Evolutionary conservation across 257 asterid species (phyloP).

Genomic region (Solanum tarijense): DNA sequence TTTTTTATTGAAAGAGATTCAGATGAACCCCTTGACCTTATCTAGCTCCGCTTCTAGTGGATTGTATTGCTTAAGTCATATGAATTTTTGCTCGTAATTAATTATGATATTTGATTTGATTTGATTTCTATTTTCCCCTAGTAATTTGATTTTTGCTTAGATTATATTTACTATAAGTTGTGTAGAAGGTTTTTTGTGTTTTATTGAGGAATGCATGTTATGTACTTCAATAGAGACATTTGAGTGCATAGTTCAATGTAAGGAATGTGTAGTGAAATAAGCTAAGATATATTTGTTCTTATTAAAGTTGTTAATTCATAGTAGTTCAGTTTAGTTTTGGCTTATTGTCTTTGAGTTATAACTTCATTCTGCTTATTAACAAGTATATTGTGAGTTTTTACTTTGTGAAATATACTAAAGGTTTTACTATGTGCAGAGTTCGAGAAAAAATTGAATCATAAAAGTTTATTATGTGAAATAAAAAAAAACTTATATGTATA

Average conservation of each 20-base stretch:
- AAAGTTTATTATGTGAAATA: neutral
- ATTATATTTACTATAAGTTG: neutral
- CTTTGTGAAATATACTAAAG: too few species aligned
- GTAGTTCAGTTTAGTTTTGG: neutral
- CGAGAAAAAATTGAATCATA: neutral
- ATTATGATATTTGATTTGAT: neutral
- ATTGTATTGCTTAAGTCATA: neutral
- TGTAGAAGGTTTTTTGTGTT: neutral
- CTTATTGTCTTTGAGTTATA: neutral
- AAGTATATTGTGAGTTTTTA: neutral
- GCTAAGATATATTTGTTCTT: neutral
- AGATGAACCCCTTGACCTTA: neutral
- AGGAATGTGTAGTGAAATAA: neutral
- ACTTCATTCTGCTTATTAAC: too few species aligned
- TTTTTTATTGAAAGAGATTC: neutral
- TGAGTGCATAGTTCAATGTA: neutral
- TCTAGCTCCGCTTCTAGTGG: neutral
- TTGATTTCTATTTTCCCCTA: too few species aligned
- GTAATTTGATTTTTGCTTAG: neutral
- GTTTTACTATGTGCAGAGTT: neutral
- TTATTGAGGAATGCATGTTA: neutral
- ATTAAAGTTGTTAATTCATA: neutral
- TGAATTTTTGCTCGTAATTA: neutral
- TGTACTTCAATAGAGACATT: neutral
- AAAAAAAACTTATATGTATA: too few species aligned